phyloP scores from a whole-genome alignment of 2,329 filamentous ascomycete genomes.

The Clarireedia homoeocarpa region DNA sequence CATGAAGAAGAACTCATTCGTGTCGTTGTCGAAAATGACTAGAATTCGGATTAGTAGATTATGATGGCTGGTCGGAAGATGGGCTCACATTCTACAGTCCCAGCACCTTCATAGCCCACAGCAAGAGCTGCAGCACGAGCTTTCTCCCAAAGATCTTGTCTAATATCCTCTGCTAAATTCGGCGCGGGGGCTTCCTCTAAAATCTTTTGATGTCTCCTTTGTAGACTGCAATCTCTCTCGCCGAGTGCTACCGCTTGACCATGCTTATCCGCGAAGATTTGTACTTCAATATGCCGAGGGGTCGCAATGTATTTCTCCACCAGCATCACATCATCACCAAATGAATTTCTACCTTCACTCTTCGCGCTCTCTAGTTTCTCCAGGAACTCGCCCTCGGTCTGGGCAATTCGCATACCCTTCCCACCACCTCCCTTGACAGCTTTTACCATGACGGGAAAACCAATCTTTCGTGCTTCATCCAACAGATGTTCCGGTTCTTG shows the following conservation, averaged over 20 bases:
- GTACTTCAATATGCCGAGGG: constrained; percentile 81
- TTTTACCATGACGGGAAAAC: constrained; percentile 68
- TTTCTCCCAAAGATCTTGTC: constrained; percentile 58
- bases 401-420: constrained; percentile 75
- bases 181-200: constrained; percentile 84
- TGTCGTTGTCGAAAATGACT: constrained; percentile 79
- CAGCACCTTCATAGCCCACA: constrained; percentile 80
- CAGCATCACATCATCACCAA: constrained; percentile 78
- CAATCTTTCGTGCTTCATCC: constrained; percentile 61
- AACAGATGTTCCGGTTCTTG: constrained; percentile 59
- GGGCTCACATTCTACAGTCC: constrained; percentile 74
- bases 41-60: constrained; percentile 30
- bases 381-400: constrained; percentile 59
- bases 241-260: constrained; percentile 77
- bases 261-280: constrained; percentile 77
- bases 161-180: constrained; percentile 47
- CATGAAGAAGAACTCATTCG: constrained; percentile 74
- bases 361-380: constrained; percentile 64
- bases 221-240: constrained; percentile 82
- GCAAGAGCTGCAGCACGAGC: constrained; percentile 60
- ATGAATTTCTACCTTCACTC: constrained; percentile 68
- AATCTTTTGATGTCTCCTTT: constrained; percentile 83
- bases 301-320: constrained; percentile 77
- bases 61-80: neutral
- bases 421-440: constrained; percentile 75